phyloP scores from a whole-genome alignment of 305 asterid genomes.

The Solanum aculeatissimum region DNA sequence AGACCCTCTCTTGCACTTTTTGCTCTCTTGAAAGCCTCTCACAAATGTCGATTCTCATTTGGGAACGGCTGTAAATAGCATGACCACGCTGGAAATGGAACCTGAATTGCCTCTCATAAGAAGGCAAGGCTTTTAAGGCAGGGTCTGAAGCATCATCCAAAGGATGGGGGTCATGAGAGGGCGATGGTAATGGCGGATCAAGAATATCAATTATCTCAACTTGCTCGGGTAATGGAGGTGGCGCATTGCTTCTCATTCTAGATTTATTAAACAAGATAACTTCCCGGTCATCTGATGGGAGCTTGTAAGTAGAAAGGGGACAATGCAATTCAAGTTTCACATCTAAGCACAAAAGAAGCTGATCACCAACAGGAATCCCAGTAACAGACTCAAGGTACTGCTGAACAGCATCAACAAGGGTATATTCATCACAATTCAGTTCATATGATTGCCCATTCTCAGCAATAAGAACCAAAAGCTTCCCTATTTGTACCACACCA shows the following conservation, averaged over 20 bases:
- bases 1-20: slow-evolving; percentile 87
- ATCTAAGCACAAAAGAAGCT: slow-evolving; percentile 85
- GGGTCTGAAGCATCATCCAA: slow-evolving; percentile 89
- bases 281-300: slow-evolving; percentile 65
- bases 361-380: slow-evolving; percentile 57
- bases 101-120: slow-evolving; percentile 85
- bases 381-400: slow-evolving; percentile 45
- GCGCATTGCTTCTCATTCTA: slow-evolving; percentile 70
- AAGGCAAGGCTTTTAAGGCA: slow-evolving; percentile 78
- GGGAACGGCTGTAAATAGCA: slow-evolving; percentile 56
- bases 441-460: slow-evolving; percentile 84
- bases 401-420: slow-evolving; percentile 69
- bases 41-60: slow-evolving; percentile 39
- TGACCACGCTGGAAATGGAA: slow-evolving; percentile 75
- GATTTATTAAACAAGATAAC: slow-evolving; percentile 77
- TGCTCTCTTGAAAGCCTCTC: slow-evolving; percentile 69
- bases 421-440: slow-evolving; percentile 56
- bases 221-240: slow-evolving; percentile 52
- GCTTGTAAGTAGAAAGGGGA: slow-evolving; percentile 63
- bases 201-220: slow-evolving; percentile 46
- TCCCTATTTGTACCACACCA: slow-evolving; percentile 59
- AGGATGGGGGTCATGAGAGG: slow-evolving; percentile 52
- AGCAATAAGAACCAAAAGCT: slow-evolving; percentile 69
- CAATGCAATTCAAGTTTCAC: slow-evolving; percentile 72
- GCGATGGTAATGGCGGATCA: slow-evolving; percentile 45